Evolutionary conservation across 73 alveolate species (phyloP), one percentile per base, ranked within the genome.

Genomic region (Uronychia binucleata): DNA sequence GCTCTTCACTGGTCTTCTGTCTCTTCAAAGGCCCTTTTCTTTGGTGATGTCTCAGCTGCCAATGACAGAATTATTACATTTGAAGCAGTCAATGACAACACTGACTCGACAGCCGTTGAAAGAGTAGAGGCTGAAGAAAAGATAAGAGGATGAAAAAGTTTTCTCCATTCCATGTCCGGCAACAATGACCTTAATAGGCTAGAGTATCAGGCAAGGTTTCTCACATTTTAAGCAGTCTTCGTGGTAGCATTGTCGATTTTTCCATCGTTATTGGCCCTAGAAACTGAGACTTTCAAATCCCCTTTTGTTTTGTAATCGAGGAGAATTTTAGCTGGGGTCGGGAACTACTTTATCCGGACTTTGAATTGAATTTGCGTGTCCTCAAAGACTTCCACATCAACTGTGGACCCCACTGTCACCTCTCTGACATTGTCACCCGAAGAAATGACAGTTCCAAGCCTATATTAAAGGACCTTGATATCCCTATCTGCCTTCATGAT

Each of bases 251-350:
- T 46, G 67, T 11, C 5, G 67, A 11, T 19, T 19, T 11, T 46
- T 5, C n/a, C 67, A 11, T 46, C 19, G 19, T 46, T 19, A 46
- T 5, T 46, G 5, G 67, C n/a, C 19, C 19, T 46, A 46, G 67
- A 46, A 19, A 46, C 67, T 46, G 67, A 75, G 28, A 75, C 81
- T 75, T 75, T 75, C 46, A 75, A 5, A 30, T 75, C 81, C 58
- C 81, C 81, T 28, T 26, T 30, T 26, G 59, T 5, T 30, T 75
- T 75, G 27, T 75, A 75, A 5, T 28, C 32, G 30, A 75, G 5
- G 28, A 5, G 25, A 5, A 75, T 28, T 30, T 28, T 75, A 8
- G 32, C 28, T 5, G 81, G 81, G 8, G 81, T 28, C 8, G 81
- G 28, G 19, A 28, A 1, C 5, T 58, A 35, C 5, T 26, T 30